A percentile compares a stretch with the other conserved stretches of the same genome.
Evolutionary conservation across 2,329 filamentous ascomycete genomes (phyloP).

Genomic region (Aspergillus terreus): DNA sequence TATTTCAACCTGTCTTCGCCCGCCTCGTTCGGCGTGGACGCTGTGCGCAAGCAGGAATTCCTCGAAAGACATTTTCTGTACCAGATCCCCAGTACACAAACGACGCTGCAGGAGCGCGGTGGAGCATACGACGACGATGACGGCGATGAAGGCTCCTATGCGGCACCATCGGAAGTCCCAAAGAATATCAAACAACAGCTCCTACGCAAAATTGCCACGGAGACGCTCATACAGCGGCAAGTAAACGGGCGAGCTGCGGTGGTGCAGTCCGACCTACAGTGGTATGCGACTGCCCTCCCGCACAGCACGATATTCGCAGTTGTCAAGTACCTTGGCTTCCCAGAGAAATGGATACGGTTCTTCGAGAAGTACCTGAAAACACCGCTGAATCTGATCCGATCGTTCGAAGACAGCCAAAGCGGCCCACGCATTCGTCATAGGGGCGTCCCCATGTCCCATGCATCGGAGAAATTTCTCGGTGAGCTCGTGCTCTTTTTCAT

Average conservation of each 20-base stretch:
- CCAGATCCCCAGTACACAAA: conserved; percentile 26
- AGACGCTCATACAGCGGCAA: conserved; percentile 34
- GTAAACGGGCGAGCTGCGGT: conserved; percentile 35
- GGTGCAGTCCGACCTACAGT: conserved; percentile 43
- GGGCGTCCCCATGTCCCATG: conserved; percentile 46
- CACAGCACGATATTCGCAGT: conserved; percentile 44
- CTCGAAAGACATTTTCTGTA: conserved; percentile 32
- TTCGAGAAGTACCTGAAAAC: conserved; percentile 45
- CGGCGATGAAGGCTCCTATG: conserved; percentile 7
- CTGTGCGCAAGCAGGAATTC: conserved; percentile 20
- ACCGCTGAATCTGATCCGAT: conserved; percentile 41
- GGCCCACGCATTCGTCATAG: conserved; percentile 40
- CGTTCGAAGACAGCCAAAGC: conserved; percentile 17
- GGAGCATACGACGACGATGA: conserved; percentile 15
- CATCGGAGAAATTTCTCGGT: conserved; percentile 46
- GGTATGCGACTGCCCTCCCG: conserved; percentile 42
- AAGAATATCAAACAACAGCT: conserved; percentile 37
- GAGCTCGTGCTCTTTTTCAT: conserved; percentile 47
- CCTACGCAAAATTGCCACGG: conserved; percentile 38
- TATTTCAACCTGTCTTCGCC: conserved; percentile 11
- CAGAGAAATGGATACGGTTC: conserved; percentile 41
- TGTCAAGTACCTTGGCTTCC: conserved; percentile 45
- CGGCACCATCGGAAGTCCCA: neutral
- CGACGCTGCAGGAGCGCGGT: conserved; percentile 19
- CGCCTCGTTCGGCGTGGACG: neutral